phyloP scores from a whole-genome alignment of 768 basidiomycete species.

The Mycena pura region DNA sequence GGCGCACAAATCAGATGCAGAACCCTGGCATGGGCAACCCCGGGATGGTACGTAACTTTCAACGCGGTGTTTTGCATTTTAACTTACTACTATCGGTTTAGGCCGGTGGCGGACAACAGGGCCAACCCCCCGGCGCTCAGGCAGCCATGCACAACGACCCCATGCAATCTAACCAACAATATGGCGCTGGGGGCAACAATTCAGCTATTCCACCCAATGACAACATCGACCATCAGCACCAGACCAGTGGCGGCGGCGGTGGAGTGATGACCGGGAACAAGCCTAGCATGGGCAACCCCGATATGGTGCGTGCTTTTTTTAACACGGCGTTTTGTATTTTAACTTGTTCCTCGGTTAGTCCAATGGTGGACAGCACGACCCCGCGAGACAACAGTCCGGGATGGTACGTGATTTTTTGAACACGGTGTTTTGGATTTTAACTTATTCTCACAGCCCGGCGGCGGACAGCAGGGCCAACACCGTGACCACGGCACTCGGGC shows the following conservation, averaged over 20 bases:
- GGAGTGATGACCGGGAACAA: no score
- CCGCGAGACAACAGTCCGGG: no score
- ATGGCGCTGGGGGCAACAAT: not conserved
- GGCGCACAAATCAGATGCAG: not conserved
- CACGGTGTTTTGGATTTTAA: not conserved
- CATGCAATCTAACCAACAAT: not conserved
- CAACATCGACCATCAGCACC: constrained; percentile 10
- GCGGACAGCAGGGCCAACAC: constrained; percentile 12
- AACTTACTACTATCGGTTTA: constrained; percentile 1
- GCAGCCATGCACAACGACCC: constrained; percentile 28
- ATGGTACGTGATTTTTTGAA: constrained; percentile 1
- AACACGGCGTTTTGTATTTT: not conserved
- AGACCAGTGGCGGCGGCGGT: no score
- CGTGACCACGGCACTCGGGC: constrained; percentile 30
- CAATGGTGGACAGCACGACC: constrained; percentile 19
- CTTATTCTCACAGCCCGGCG: constrained; percentile 16
- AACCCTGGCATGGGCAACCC: not conserved
- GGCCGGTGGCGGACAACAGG: constrained; percentile 20
- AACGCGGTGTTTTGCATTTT: not conserved
- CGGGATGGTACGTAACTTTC: constrained; percentile 5
- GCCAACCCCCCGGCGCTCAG: constrained; percentile 28
- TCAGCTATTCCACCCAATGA: not conserved
- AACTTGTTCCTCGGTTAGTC: constrained; percentile 24
- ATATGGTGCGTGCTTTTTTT: not conserved
- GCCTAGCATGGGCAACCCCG: not conserved